phyloP scores from a whole-genome alignment of 257 asterid genomes.

The Verbascum thapsus region DNA sequence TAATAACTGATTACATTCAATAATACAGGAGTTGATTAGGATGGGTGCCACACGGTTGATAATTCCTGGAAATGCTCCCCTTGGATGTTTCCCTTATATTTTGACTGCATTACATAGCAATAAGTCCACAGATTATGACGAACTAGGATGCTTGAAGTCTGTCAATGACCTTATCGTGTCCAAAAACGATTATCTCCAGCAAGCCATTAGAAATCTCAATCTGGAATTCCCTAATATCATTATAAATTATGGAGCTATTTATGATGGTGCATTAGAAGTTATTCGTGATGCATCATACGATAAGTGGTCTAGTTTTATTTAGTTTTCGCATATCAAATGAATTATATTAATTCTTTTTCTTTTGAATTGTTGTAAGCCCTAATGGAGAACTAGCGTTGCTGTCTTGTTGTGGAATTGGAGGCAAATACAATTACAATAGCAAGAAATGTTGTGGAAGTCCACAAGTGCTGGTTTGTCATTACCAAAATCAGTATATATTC shows the following conservation, averaged over 20 bases:
- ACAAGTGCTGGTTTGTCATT: conserved; percentile 14
- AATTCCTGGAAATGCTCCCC: conserved; percentile 1
- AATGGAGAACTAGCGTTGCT: background rate
- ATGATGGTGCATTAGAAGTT: background rate
- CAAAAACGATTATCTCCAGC: background rate
- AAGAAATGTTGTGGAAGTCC: conserved; percentile 24
- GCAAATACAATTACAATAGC: background rate
- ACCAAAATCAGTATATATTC: conserved; percentile 21
- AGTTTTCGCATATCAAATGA: background rate
- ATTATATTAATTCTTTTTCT: background rate
- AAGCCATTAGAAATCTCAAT: background rate
- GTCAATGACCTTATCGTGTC: conserved; percentile 1
- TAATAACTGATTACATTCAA: background rate
- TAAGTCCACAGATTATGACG: conserved; percentile 7
- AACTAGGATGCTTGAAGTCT: conserved; percentile 5
- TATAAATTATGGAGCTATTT: background rate
- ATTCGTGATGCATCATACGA: background rate
- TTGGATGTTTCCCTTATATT: conserved; percentile 23
- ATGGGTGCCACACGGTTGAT: conserved; percentile 4
- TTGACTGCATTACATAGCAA: background rate
- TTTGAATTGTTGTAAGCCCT: background rate
- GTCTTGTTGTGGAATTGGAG: conserved; percentile 14
- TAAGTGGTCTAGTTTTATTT: background rate
- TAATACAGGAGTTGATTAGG: background rate
- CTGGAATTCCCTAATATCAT: background rate